These are phyloP conservation scores for Cyberlindnera amylophila DNA, from an alignment of 805 yeast species.

Conservation along the genomic window DNA sequence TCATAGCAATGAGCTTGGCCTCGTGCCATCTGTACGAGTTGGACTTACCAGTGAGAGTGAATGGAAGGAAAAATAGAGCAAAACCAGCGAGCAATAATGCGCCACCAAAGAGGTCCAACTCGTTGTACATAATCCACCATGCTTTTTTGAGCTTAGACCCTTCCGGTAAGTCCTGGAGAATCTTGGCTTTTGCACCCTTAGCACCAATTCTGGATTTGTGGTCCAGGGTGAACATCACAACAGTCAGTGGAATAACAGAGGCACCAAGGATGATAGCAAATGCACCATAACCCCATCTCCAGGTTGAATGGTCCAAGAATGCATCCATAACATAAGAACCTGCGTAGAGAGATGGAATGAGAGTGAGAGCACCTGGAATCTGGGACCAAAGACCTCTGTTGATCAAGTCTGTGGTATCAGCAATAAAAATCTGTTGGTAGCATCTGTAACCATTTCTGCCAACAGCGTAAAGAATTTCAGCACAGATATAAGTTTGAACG, in stretches of 20 bases:
- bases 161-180: conserved; percentile 20
- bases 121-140: conserved; percentile 14
- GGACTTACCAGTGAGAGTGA: conserved; percentile 27
- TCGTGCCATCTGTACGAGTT: conserved; percentile 25
- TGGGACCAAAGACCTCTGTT: conserved; percentile 36
- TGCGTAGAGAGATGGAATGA: conserved; percentile 27
- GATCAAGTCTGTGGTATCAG: conserved; percentile 37
- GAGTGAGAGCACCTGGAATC: conserved; percentile 33
- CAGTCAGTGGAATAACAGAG: conserved; percentile 22
- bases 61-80: conserved; percentile 28
- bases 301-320: conserved; percentile 32
- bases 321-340: conserved; percentile 29
- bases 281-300: conserved; percentile 50
- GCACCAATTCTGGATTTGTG: conserved; percentile 15
- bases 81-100: conserved; percentile 23
- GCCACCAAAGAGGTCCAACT: conserved; percentile 28
- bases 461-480: conserved; percentile 35
- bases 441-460: conserved; percentile 36
- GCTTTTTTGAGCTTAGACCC: conserved; percentile 14
- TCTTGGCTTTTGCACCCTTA: conserved; percentile 9
- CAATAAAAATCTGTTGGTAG: conserved; percentile 35
- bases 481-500: conserved; percentile 31
- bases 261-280: conserved; percentile 36
- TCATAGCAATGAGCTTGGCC: conserved; percentile 24
- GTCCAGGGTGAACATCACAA: conserved; percentile 26